Percentiles rank a stretch among this genome's conserved stretches.
phyloP scores from a whole-genome alignment of 1,284 basidiomycete species.

The Neotropicomus parvogracilis region DNA sequence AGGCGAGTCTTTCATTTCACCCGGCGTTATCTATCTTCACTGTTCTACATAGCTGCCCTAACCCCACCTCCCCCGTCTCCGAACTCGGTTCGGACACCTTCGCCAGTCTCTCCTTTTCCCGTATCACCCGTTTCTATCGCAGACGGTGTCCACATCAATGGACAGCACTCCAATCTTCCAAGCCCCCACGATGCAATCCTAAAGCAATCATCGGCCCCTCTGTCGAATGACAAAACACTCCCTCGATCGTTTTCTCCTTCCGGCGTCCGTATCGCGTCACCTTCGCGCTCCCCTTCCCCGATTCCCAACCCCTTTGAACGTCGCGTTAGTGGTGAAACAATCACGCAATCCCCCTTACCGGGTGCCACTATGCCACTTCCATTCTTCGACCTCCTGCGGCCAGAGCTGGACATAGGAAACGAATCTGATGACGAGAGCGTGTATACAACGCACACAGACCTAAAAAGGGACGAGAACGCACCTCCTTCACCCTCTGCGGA shows the following conservation, averaged over 20 bases:
- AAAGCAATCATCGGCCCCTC: constrained; percentile 6
- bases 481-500: constrained; percentile 45
- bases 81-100: constrained; percentile 44
- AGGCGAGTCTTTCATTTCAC: constrained; percentile 34
- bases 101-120: constrained; percentile 43
- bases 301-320: constrained; percentile 36
- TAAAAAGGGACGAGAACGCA: constrained; percentile 22
- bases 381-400: constrained; percentile 42
- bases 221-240: constrained; percentile 20
- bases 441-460: constrained; percentile 29
- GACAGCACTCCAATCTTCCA: constrained; percentile 18
- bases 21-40: constrained; percentile 4
- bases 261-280: constrained; percentile 29
- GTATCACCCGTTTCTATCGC: constrained; percentile 34
- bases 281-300: constrained; percentile 37
- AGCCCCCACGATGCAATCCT: constrained; percentile 21
- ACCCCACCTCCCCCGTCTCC: constrained; percentile 46
- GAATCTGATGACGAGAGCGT: constrained; percentile 36
- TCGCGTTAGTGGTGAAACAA: constrained; percentile 32
- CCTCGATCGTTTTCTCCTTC: constrained; percentile 17
- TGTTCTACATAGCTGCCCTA: constrained; percentile 26
- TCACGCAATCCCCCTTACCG: constrained; percentile 28
- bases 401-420: constrained; percentile 21
- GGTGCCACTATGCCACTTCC: constrained; percentile 34
- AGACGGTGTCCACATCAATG: constrained; percentile 17